These are phyloP conservation scores for Phaeosphaeriaceae sp. DNA, from an alignment of 2,329 filamentous ascomycete species.

Conservation along the genomic window DNA sequence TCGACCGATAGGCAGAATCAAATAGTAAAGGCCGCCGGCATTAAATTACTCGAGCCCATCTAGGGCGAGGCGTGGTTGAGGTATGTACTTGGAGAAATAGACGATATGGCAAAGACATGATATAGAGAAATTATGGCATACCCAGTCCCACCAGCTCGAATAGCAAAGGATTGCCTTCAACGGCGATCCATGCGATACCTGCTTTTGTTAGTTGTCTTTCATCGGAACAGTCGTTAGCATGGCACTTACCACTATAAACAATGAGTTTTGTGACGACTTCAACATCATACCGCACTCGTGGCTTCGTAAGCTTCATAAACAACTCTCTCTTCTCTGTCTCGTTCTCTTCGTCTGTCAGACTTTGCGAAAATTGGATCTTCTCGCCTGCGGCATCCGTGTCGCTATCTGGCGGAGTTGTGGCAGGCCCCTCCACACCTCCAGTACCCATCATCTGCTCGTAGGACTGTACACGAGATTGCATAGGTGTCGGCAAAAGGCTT, in stretches of 20 bases:
- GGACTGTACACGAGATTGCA: slow-evolving; percentile 61
- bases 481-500: slow-evolving; percentile 57
- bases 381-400: slow-evolving; percentile 43
- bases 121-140: slow-evolving; percentile 19
- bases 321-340: slow-evolving; percentile 66
- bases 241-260: slow-evolving; percentile 80
- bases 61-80: not conserved
- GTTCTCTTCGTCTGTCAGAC: slow-evolving; percentile 42
- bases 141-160: slow-evolving; percentile 69
- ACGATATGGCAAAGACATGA: not conserved
- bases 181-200: slow-evolving; percentile 85
- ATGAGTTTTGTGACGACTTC: slow-evolving; percentile 97
- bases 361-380: slow-evolving; percentile 17
- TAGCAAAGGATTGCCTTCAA: slow-evolving; percentile 74
- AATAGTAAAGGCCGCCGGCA: not conserved
- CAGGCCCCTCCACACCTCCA: slow-evolving; percentile 53
- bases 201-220: not conserved
- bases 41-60: not conserved
- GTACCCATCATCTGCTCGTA: slow-evolving; percentile 79
- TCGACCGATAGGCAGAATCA: not conserved
- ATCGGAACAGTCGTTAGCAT: not conserved
- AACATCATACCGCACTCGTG: slow-evolving; percentile 94
- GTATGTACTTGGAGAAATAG: not conserved
- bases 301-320: slow-evolving; percentile 82
- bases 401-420: slow-evolving; percentile 34